phyloP scores from a whole-genome alignment of 2,329 filamentous ascomycete genomes.

The Aureobasidium uvarum region DNA sequence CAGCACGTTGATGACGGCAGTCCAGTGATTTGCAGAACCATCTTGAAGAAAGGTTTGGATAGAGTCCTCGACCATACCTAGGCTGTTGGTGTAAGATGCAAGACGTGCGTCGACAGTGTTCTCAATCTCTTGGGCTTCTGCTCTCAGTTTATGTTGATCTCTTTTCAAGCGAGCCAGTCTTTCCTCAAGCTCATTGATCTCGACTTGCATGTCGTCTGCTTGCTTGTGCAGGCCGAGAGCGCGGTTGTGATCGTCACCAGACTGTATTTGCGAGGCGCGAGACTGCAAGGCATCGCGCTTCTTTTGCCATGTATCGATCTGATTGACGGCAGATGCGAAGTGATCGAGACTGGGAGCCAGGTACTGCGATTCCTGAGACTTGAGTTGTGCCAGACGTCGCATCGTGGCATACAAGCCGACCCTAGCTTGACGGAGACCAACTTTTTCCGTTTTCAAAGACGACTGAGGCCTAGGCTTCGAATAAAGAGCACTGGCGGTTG shows the following conservation, averaged over 20 bases:
- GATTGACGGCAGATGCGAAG: constrained; percentile 58
- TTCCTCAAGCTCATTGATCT: constrained; percentile 66
- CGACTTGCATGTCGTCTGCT: constrained; percentile 54
- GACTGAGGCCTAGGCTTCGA: constrained; percentile 26
- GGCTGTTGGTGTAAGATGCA: constrained; percentile 66
- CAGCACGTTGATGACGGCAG: constrained; percentile 2
- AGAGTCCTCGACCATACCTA: constrained; percentile 64
- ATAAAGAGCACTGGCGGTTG: constrained; percentile 45
- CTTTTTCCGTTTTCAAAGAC: constrained; percentile 51
- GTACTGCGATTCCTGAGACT: constrained; percentile 64
- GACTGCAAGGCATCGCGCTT: constrained; percentile 57
- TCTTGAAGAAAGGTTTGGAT: constrained; percentile 57
- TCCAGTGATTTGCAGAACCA: neutral
- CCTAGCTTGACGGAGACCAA: constrained; percentile 62
- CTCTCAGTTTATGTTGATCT: constrained; percentile 58
- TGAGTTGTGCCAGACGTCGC: constrained; percentile 62
- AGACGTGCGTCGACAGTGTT: constrained; percentile 69
- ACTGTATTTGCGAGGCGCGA: constrained; percentile 57
- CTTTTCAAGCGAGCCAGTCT: constrained; percentile 61
- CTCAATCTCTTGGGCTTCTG: constrained; percentile 60
- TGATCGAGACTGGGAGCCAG: constrained; percentile 58
- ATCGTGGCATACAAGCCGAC: constrained; percentile 64
- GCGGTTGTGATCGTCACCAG: constrained; percentile 57
- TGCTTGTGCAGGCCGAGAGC: constrained; percentile 52
- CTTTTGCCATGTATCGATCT: constrained; percentile 58